Conservation (phyloP, 257 asterid species). For the Plectranthus barbatus region DNA sequence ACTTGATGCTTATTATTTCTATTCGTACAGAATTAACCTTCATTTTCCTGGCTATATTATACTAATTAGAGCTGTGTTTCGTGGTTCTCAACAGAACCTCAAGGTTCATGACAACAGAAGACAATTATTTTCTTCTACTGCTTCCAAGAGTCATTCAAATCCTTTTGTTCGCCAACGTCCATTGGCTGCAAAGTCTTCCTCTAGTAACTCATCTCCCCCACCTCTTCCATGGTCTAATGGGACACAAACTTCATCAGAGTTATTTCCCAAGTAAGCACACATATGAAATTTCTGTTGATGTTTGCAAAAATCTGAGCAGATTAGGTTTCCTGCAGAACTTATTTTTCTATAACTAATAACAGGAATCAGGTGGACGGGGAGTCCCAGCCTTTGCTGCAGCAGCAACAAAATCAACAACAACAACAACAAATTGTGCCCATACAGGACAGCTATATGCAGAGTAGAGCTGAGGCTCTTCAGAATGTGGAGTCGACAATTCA, state of each 20-base stretch:
- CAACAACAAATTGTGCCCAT: conserved; percentile 78
- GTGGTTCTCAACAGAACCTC: conserved; percentile 49
- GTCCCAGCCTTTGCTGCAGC: conserved; percentile 71
- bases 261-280: conserved; percentile 45
- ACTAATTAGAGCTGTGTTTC: conserved; percentile 10
- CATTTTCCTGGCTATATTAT: neutral
- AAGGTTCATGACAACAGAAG: conserved; percentile 85
- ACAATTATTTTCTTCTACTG: conserved; percentile 62
- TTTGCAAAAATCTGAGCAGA: too few species aligned
- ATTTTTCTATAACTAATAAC: conserved; percentile 16
- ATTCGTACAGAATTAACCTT: neutral
- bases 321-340: neutral
- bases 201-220: conserved; percentile 38
- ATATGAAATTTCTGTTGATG: neutral
- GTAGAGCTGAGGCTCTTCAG: conserved; percentile 94
- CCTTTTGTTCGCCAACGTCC: conserved; percentile 95
- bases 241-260: conserved; percentile 44
- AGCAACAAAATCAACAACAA: conserved; percentile 75
- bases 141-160: conserved; percentile 60
- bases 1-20: conserved; percentile 2
- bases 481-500: conserved; percentile 87
- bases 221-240: conserved; percentile 81
- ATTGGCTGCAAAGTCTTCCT: conserved; percentile 48
- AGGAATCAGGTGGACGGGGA: conserved; percentile 72
- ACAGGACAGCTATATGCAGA: conserved; percentile 93